Evolutionary conservation across 441 rosid genomes (phyloP), one percentile per base, ranked within the genome.

Genomic region (Cnidoscolus chayamansa): DNA sequence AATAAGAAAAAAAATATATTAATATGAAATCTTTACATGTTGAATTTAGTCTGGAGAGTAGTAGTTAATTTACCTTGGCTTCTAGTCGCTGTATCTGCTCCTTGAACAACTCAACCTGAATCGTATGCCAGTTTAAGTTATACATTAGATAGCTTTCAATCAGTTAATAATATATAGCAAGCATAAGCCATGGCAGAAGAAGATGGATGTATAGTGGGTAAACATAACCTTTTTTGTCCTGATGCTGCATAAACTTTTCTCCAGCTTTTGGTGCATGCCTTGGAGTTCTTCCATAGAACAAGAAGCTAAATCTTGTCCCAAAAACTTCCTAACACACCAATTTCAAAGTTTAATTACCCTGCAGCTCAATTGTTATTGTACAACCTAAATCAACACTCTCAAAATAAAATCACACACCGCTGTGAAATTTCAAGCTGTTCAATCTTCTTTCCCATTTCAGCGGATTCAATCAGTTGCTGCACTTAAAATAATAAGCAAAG

Each of bases 191-290:
- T 4, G 45, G 7, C 45, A 40, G 45, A 40, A 55, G 59, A 55
- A 17, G 9, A 17, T 54, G 10, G 25, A 0, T 12, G 56, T 40
- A 40, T 40, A 40, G 6, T 35, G 4, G 5, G 40, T 2, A 35
- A 40, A 40, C 7, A 40, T 40, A 40, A 89, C 96, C 93, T 89
- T 92, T 86, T 85, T 86, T 51, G 86, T 80, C 75, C 96, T 84
- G 48, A 90, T 79, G 43, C 35, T 85, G 63, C 37, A 32, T 64
- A 92, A 82, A 76, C 96, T 88, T 71, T 57, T 81, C 78, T 84
- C 93, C 7, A 89, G 79, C 81, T 87, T 88, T 56, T 19, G 30
- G 51, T 65, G 80, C 20, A 86, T 79, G 53, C 75, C 84, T 53
- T 82, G 81, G 71, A 90, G 88, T 73, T 92, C 93, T 54, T 81